Evolutionary conservation across 2,329 filamentous ascomycete genomes (phyloP).

Genomic region (Colletotrichum phormii): DNA sequence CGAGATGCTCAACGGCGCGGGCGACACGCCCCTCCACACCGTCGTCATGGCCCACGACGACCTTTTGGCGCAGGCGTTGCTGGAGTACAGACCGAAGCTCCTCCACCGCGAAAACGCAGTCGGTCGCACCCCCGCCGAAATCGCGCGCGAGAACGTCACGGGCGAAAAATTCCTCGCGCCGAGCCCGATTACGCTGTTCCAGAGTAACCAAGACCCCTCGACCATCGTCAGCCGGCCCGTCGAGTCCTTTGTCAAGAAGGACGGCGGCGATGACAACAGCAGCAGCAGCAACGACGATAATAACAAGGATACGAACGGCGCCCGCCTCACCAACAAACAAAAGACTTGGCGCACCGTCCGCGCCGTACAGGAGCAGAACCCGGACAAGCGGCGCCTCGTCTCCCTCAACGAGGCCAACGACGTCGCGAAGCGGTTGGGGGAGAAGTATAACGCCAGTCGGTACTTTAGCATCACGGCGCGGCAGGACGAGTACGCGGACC

Average conservation of each 20-base stretch:
- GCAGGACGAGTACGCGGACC: conserved; percentile 41
- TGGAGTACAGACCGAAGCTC: conserved; percentile 68
- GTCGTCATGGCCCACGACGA: conserved; percentile 55
- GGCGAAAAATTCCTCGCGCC: conserved; percentile 48
- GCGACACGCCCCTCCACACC: conserved; percentile 74
- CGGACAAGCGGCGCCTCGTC: conserved; percentile 60
- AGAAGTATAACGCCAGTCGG: conserved; percentile 55
- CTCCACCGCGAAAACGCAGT: conserved; percentile 80
- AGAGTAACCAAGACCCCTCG: conserved; percentile 7
- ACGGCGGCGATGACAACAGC: neutral
- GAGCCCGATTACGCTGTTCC: conserved; percentile 11
- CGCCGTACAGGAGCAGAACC: conserved; percentile 42
- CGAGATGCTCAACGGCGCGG: conserved; percentile 70
- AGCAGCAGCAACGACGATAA: neutral
- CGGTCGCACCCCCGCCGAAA: conserved; percentile 78
- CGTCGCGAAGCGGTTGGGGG: conserved; percentile 66
- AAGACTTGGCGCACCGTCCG: conserved; percentile 41
- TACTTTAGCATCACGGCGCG: conserved; percentile 50
- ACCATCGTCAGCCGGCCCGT: conserved; percentile 14
- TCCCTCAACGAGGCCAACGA: conserved; percentile 69
- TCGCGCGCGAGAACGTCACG: conserved; percentile 68
- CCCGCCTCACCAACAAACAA: neutral
- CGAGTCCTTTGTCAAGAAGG: conserved; percentile 29
- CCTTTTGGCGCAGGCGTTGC: conserved; percentile 54
- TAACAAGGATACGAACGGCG: no score